A percentile compares a stretch with the other conserved stretches of the same genome.
Conservation (phyloP, 2,329 filamentous ascomycete genomes). For the Myriosclerotinia scirpicola region DNA sequence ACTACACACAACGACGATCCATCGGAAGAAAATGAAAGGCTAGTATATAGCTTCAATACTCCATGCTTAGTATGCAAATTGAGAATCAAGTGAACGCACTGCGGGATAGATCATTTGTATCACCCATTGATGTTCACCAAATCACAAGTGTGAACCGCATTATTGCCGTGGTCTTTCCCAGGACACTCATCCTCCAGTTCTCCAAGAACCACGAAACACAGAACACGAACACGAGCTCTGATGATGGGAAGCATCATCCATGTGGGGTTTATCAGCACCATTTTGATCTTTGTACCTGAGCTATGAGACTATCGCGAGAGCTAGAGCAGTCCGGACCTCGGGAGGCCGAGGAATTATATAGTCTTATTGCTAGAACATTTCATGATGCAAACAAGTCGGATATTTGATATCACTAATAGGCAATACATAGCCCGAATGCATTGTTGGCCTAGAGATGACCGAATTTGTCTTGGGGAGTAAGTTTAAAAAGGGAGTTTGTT, state of each 20-base stretch:
- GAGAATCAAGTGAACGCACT: too few relatives aligned
- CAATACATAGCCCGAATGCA: not conserved
- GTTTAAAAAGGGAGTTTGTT: not conserved
- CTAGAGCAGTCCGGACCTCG: not conserved
- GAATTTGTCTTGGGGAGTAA: not conserved
- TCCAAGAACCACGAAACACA: not conserved
- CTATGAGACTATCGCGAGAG: not conserved
- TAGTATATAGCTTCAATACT: too few relatives aligned
- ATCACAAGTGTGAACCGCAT: too few relatives aligned
- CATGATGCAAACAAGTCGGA: not conserved
- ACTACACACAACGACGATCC: too few relatives aligned
- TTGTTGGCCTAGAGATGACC: not conserved
- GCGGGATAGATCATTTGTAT: too few relatives aligned
- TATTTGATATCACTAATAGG: not conserved
- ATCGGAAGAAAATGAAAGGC: too few relatives aligned
- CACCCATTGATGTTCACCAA: too few relatives aligned
- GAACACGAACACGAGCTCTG: not conserved
- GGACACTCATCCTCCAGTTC: not conserved
- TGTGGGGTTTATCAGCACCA: not conserved
- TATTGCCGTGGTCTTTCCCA: too few relatives aligned
- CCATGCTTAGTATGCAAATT: too few relatives aligned
- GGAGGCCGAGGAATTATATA: not conserved
- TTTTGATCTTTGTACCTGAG: not conserved
- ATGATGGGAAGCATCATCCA: not conserved
- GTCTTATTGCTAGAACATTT: not conserved